These are phyloP conservation scores for Talaromyces verruculosus DNA, from an alignment of 2,329 filamentous ascomycete species.

Conservation along the genomic window DNA sequence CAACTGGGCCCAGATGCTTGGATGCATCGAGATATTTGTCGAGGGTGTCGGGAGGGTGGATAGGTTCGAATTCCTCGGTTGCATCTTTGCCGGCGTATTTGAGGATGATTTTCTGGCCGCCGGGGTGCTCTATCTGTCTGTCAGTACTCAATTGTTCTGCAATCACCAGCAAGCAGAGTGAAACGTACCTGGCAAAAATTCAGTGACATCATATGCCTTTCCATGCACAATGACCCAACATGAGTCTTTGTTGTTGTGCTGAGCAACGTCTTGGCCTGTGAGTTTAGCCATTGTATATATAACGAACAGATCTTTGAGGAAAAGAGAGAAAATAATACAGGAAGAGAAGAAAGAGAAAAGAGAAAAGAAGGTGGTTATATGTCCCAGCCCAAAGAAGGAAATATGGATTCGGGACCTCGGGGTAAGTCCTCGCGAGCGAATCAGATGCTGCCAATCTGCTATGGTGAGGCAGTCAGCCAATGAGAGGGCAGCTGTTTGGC, in stretches of 20 bases:
- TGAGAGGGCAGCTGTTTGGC: background rate
- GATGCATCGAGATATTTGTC: constrained; percentile 75
- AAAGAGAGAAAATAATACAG: background rate
- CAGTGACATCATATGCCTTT: constrained; percentile 85
- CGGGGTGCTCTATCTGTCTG: constrained; percentile 68
- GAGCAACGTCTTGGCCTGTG: constrained; percentile 59
- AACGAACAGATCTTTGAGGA: background rate
- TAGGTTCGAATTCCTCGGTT: constrained; percentile 86
- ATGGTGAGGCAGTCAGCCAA: background rate
- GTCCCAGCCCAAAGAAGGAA: background rate
- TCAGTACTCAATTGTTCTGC: constrained; percentile 38
- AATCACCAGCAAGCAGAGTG: constrained; percentile 54
- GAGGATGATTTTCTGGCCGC: constrained; percentile 87
- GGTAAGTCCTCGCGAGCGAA: constrained; percentile 8
- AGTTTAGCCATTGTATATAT: constrained; percentile 34
- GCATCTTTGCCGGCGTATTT: constrained; percentile 97
- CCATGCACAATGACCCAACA: constrained; percentile 93
- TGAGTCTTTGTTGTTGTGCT: constrained; percentile 78
- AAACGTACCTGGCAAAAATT: constrained; percentile 69
- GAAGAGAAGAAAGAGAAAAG: background rate
- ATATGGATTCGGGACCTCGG: constrained; percentile 7
- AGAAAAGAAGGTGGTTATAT: constrained; percentile 7
- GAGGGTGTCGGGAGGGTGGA: constrained; percentile 84
- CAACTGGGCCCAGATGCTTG: constrained; percentile 85
- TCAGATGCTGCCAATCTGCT: background rate